Base-by-base conservation (phyloP, 257 asterid genomes). In the Lithospermum erythrorhizon region DNA sequence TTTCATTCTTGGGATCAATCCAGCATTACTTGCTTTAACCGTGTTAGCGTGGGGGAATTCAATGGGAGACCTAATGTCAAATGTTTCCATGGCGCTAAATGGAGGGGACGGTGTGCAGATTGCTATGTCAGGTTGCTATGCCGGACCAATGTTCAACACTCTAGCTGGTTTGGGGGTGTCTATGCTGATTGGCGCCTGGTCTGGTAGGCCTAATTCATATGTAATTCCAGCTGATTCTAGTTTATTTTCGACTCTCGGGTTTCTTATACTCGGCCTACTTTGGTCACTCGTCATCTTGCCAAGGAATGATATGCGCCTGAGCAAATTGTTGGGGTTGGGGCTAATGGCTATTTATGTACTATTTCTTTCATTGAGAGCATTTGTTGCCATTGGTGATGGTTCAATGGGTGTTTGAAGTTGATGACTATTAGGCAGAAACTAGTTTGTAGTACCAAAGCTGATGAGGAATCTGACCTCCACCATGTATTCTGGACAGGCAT, bases 11-110 rank as follows among this genome's bases (percentile, higher is more conserved):
- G 91, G 81, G 4, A 82, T 89, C 18, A 82, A 59, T 72, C 82
- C 95, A n/a, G 80, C 97, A 0, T 68, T 89, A 21, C 67, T 89
- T 7, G 97, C 87, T 8, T 73, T 89, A 9, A 89, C 97, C 3
- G 94, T 86, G 68, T 79, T 89, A n/a, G 97, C 97, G 0, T 89
- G 95, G 95, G 97, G 97, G 0, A 86, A 89, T 47, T 89, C 97
- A 0, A 23, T 79, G 0, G 97, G 95, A 23, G 97, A 89, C 65
- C 53, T 89, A 78, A 76, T 86, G 18, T 82, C 97, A 2, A 82
- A 86, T 48, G 57, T 79, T 61, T 73, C 89, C 2, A 74, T 86
- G 91, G 95, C 94, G 6, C 0, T 77, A 56, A 78, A 69, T 30
- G 91, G 90, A 14, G 95, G 95, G 1, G 84, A 65, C 24, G 97